Conservation (phyloP, 2,329 filamentous ascomycete species). For the Alternaria arborescens region DNA sequence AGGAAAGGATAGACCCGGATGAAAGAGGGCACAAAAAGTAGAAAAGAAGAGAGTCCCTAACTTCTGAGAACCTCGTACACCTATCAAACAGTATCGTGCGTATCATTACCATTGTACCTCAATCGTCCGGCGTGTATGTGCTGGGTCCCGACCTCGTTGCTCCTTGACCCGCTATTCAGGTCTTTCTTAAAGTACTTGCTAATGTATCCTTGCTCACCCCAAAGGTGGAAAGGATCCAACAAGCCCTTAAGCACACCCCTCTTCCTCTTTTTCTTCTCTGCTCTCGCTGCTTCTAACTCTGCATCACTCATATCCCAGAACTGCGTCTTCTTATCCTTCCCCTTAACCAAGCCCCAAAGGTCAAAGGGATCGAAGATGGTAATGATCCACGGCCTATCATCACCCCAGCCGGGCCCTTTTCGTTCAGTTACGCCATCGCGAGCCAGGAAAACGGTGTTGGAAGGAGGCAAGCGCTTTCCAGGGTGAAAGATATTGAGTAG, state of each 20-base stretch:
- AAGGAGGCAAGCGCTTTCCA: conserved; percentile 58
- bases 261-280: conserved; percentile 40
- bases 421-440: conserved; percentile 62
- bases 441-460: conserved; percentile 61
- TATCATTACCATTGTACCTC: neutral
- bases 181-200: conserved; percentile 33
- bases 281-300: conserved; percentile 37
- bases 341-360: conserved; percentile 41
- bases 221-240: conserved; percentile 45
- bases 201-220: conserved; percentile 41
- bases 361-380: conserved; percentile 52
- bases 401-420: conserved; percentile 59
- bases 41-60: neutral
- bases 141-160: neutral
- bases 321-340: conserved; percentile 46
- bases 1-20: neutral
- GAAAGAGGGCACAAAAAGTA: neutral
- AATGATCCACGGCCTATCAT: conserved; percentile 56
- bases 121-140: neutral
- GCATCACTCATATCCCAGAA: conserved; percentile 51
- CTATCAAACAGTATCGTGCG: neutral
- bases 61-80: too few species aligned
- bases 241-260: conserved; percentile 26
- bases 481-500: conserved; percentile 63
- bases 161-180: neutral